Base-by-base conservation (phyloP, 169 alveolate species). In the Plasmodium malariae region DNA sequence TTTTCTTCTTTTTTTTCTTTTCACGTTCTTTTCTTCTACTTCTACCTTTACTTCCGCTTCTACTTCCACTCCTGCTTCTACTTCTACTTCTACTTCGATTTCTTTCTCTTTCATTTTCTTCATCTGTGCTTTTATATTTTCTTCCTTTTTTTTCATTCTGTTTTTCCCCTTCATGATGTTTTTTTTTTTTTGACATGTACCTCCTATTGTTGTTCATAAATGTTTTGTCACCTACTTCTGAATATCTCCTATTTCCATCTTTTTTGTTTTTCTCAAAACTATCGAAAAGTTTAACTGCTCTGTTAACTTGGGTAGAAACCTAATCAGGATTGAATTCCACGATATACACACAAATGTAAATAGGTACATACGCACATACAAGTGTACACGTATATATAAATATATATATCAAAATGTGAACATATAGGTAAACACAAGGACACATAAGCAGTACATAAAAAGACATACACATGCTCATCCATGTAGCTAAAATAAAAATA, bases 221-320 rank as follows among this genome's bases (percentile, higher is more conserved):
- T 19, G 43, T 67, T 19, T 21, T 40, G 14, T 69, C 51, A 14
- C n/a, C 49, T 36, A 32, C 32, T 17, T 62, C 57, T 19, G 83
- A 6, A 28, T 32, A 30, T 49, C 48, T 49, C 2, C n/a, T 4
- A 3, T 34, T 28, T 30, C 72, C 62, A 2, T 67, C 72, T 59
- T 80, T 80, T 32, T 51, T 24, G 36, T 54, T 24, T 40, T 65
- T 80, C 36, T 80, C 90, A 57, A 45, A 80, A 28, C 26, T 49
- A 54, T 80, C 90, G 21, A 80, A 80, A 40, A 30, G 40, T 28
- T 67, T 48, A 26, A 80, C 17, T 55, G 90, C 45, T 37, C 57
- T 34, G 24, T 40, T 67, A n/a, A 80, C 71, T 57, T 49, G 80
- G 21, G 90, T 80, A 11, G 90, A 80, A 14, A 45, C 90, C 90